Evolutionary conservation across 345 rosid genomes (phyloP), one percentile per base, ranked within the genome.

Genomic region (Gossypium longicalyx): DNA sequence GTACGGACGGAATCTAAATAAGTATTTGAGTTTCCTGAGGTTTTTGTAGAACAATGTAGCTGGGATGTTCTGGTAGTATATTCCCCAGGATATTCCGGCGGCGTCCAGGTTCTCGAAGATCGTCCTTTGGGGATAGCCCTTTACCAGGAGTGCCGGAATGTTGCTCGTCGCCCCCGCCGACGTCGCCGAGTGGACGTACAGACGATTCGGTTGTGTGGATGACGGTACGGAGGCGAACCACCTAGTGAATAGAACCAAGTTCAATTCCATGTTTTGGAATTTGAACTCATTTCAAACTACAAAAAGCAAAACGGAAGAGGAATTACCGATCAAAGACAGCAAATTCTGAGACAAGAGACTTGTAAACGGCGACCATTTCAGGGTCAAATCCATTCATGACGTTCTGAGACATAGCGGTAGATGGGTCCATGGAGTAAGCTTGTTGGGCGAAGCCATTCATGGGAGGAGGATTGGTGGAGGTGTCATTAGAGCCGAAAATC

Each of bases 401-500:
- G 72, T 73, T 81, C 45, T 65, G 53, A 0, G 95, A 86, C 97
- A 92, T 82, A 56, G 84, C 86, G 58, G 69, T 49, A 5, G 91
- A 76, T 2, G 84, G 79, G 70, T 87, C 91, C 94, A 81, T 81
- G 6, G 97, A 85, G 70, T 74, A 76, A 71, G 97, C 97, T 71
- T 88, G 89, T 71, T 94, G 97, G 25, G 89, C 97, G 34, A 94
- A 94, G 38, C 98, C 98, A 38, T 89, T 85, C 98, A 94, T 94
- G 12, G 90, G 90, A 2, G 97, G 89, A 19, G 89, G 92, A 74
- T 87, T 76, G 45, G 75, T 67, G 0, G 90, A 78, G n/a, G 90
- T 89, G 52, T 92, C 83, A 60, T 84, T 72, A 0, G 91, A 88
- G 78, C 98, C 97, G 76, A 92, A 92, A 29, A 94, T 85, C 80